phyloP scores from a whole-genome alignment of 768 basidiomycete species.

The Ramaria sp. region DNA sequence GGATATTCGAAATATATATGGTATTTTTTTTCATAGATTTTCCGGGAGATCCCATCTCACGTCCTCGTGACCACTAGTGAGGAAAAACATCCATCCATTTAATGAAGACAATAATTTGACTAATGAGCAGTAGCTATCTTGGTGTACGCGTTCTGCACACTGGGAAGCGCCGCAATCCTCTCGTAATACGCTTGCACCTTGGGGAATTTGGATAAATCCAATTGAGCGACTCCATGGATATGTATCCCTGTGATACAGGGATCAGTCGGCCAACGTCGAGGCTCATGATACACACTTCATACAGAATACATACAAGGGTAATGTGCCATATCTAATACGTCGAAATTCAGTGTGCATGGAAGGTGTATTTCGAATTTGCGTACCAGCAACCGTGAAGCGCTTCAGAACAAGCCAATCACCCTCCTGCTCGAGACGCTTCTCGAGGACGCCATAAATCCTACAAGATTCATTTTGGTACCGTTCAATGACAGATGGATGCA shows the following conservation, averaged over 20 bases:
- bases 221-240: background rate
- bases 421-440: constrained; percentile 9
- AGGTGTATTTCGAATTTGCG: background rate
- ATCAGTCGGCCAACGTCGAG: background rate
- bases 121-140: background rate
- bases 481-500: constrained; percentile 11
- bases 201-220: constrained; percentile 3
- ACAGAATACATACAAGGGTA: background rate
- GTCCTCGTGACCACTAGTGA: too few species aligned
- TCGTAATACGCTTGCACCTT: background rate
- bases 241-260: background rate
- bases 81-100: too few species aligned
- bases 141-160: background rate
- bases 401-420: background rate
- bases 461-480: constrained; percentile 13
- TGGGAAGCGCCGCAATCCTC: background rate
- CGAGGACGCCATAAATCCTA: constrained; percentile 14
- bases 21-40: too few species aligned
- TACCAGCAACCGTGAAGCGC: constrained; percentile 3
- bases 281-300: too few species aligned
- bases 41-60: too few species aligned
- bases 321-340: background rate
- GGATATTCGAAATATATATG: too few species aligned
- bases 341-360: background rate
- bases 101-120: too few species aligned